These are phyloP conservation scores for Coniochaeta sp. DNA, from an alignment of 2,329 filamentous ascomycete genomes.

Conservation along the genomic window DNA sequence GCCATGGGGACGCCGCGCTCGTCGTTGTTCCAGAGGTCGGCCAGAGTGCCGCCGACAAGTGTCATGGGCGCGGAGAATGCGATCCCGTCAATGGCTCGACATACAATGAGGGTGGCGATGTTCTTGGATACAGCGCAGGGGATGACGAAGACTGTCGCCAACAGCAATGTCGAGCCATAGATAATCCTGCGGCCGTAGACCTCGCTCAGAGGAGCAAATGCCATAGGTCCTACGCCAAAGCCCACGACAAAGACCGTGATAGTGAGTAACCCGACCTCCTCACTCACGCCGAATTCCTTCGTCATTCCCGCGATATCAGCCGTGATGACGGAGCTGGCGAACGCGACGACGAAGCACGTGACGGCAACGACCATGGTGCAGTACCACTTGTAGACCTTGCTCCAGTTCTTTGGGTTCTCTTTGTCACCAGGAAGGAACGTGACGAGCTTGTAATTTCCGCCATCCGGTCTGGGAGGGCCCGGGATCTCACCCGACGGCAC, in stretches of 20 bases:
- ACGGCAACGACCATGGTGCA: slow-evolving; percentile 77
- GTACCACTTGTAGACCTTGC: slow-evolving; percentile 71
- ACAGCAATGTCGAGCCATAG: slow-evolving; percentile 58
- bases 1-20: slow-evolving; percentile 84
- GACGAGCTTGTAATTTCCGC: slow-evolving; percentile 43
- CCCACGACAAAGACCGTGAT: slow-evolving; percentile 75
- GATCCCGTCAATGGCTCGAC: slow-evolving; percentile 71
- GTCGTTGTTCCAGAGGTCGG: slow-evolving; percentile 78
- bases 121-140: slow-evolving; percentile 72
- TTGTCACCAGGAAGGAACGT: slow-evolving; percentile 62
- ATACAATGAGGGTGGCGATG: slow-evolving; percentile 68
- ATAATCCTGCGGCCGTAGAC: slow-evolving; percentile 65
- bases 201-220: slow-evolving; percentile 72
- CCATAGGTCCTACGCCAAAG: slow-evolving; percentile 73
- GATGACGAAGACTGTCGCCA: slow-evolving; percentile 73
- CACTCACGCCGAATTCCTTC: slow-evolving; percentile 57
- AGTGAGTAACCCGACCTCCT: slow-evolving; percentile 64
- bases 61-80: slow-evolving; percentile 85
- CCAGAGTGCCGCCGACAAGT: slow-evolving; percentile 72
- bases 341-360: slow-evolving; percentile 68
- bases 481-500: slow-evolving; percentile 48
- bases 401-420: slow-evolving; percentile 83
- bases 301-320: slow-evolving; percentile 61
- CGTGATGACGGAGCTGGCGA: slow-evolving; percentile 68
- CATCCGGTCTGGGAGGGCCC: slow-evolving; percentile 6